These are phyloP conservation scores for Eucalyptus cloeziana DNA, from an alignment of 345 rosid genomes.

Conservation along the genomic window DNA sequence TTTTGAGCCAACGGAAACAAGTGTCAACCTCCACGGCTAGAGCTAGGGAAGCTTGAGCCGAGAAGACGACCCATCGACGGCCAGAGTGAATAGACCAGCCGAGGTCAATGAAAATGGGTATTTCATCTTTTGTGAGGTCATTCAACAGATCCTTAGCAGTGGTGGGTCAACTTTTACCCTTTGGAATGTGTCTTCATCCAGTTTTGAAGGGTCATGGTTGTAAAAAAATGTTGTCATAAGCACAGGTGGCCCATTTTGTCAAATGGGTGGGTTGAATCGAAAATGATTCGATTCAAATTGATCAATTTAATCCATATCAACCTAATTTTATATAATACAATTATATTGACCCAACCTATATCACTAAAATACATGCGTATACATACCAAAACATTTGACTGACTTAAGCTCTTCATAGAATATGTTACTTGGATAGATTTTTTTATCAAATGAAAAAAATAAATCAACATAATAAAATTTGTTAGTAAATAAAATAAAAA, in stretches of 20 bases:
- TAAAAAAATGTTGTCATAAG: neutral
- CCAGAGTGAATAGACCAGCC: neutral
- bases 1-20: neutral
- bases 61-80: neutral
- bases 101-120: neutral
- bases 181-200: neutral
- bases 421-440: no score
- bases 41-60: neutral
- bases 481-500: no score
- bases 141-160: neutral
- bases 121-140: neutral
- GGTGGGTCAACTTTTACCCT: neutral
- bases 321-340: no score
- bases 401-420: no score
- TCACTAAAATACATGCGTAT: no score
- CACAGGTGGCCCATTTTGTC: neutral
- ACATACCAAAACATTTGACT: no score
- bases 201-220: neutral
- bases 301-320: accelerated
- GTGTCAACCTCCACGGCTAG: neutral
- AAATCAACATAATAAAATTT: no score
- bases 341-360: no score
- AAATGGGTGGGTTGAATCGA: no score
- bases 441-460: no score
- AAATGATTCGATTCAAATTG: accelerated